Base-by-base conservation (phyloP, 2,329 filamentous ascomycete genomes). In the Claviceps maximensis region DNA sequence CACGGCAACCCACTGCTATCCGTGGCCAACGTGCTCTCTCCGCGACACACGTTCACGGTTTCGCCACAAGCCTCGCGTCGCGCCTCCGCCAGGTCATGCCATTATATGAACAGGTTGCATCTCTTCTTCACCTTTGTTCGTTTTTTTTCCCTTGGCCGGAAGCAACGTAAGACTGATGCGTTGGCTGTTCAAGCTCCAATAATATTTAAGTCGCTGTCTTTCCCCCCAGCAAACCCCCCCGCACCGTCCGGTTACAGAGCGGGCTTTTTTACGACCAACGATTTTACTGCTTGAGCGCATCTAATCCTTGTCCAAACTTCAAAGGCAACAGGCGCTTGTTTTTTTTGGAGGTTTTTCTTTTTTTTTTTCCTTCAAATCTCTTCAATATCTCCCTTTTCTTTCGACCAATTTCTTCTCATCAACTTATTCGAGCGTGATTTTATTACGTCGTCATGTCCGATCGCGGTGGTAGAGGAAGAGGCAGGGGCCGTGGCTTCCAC, bases 381-480 rank as follows among this genome's bases (percentile, higher is more conserved):
- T 10, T 33, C 12, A n/a, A 21, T 8, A 12, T 17, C 23, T 1
- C 23, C 8, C 12, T 17, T 17, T 41, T 5, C 23, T 38, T 41
- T 21, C 9, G 41, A 15, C 19, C 21, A 15, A 2, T 5, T 44
- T 23, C 4, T 15, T 25, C 12, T 7, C 19, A 23, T 15, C 12
- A 45, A 8, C 12, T 2, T 17, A 25, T 40, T 40, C 33, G 15
- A 3, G 3, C 2, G 4, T 29, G 17, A 17, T 12, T 2, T 31
- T 12, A 15, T 1, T 10, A 49, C 42, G 15, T 29, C n/a, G 47
- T 41, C 25, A 65, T 66, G 64, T 57, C 64, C 23, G 64, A 65
- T 49, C 57, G 61, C 48, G 59, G 59, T 33, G 60, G 59, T n/a
- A 58, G 63, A 51, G 61, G 62, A 10, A 25, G 57, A 17, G 50